phyloP scores from a whole-genome alignment of 1,284 basidiomycete species.

The Ustilago loliicola region DNA sequence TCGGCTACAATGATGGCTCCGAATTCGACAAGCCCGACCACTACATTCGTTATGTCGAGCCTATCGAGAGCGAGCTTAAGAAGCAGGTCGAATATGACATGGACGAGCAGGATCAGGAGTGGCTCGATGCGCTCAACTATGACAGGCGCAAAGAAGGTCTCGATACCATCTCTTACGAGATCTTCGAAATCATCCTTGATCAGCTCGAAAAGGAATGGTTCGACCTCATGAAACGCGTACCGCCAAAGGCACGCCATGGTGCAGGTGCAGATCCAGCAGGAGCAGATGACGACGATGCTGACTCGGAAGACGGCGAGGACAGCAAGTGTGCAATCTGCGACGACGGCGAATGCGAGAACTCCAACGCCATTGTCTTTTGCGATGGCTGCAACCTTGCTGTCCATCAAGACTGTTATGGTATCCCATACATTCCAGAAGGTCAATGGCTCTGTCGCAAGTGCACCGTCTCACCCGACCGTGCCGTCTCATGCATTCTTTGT shows the following conservation, averaged over 20 bases:
- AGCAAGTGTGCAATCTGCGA: constrained; percentile 95
- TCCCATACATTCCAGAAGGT: constrained; percentile 98
- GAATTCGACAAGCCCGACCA: constrained; percentile 83
- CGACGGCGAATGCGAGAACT: constrained; percentile 97
- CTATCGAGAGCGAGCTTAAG: constrained; percentile 90
- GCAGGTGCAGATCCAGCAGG: constrained; percentile 31
- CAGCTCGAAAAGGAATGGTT: constrained; percentile 99
- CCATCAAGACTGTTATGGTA: constrained; percentile 99
- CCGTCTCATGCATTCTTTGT: constrained; percentile 92
- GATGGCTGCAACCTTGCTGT: constrained; percentile 99
- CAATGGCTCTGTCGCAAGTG: constrained; percentile 99
- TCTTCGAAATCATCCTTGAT: constrained; percentile 97
- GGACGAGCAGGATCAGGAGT: constrained; percentile 99
- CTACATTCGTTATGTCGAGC: constrained; percentile 93
- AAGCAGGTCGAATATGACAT: constrained; percentile 99
- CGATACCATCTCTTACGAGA: constrained; percentile 78
- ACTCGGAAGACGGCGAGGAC: constrained; percentile 63
- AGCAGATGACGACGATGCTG: constrained; percentile 43
- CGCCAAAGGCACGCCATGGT: constrained; percentile 43
- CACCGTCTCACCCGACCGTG: constrained; percentile 95
- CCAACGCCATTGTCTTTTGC: constrained; percentile 99
- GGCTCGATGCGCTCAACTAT: constrained; percentile 87
- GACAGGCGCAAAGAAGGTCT: constrained; percentile 85
- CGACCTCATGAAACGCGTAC: constrained; percentile 75
- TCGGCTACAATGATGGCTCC: constrained; percentile 78